Conservation (phyloP, 1,139 yeast species). For the Yamadazyma triangularis region DNA sequence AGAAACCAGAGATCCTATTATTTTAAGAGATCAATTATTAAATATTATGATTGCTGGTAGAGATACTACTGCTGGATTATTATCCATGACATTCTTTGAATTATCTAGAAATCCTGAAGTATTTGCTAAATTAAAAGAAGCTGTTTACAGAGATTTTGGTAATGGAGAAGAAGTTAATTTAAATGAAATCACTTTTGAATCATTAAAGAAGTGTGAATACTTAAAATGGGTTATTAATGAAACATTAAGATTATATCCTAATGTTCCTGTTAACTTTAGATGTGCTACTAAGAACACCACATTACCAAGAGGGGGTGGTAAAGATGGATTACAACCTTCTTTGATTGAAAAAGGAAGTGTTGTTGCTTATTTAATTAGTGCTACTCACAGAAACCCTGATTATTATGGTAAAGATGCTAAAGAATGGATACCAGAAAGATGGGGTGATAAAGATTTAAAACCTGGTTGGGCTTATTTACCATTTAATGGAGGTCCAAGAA, state of each 20-base stretch:
- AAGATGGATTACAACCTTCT: constrained; percentile 35
- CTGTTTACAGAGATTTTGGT: constrained; percentile 31
- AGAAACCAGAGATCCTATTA: constrained; percentile 38
- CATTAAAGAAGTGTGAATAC: constrained; percentile 46
- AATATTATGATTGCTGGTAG: constrained; percentile 45
- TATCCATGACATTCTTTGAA: constrained; percentile 39
- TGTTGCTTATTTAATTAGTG: constrained; percentile 37
- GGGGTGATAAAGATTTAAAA: constrained; percentile 22
- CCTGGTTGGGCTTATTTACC: constrained; percentile 46
- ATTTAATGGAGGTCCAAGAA: constrained; percentile 56
- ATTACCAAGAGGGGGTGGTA: constrained; percentile 52
- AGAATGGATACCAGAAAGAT: constrained; percentile 44
- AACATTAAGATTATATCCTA: constrained; percentile 47
- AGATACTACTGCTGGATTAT: constrained; percentile 45
- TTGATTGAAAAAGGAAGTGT: constrained; percentile 39
- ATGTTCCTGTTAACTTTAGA: constrained; percentile 48
- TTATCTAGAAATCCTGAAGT: constrained; percentile 37
- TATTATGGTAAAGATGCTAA: constrained; percentile 44
- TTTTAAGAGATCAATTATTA: constrained; percentile 41
- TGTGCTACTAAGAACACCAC: constrained; percentile 41
- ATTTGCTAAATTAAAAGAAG: constrained; percentile 29
- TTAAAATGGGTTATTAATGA: constrained; percentile 46
- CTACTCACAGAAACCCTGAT: constrained; percentile 36
- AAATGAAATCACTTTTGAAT: constrained; percentile 37
- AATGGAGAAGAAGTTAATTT: constrained; percentile 26